These are phyloP conservation scores for Austroboletus niveus DNA, from an alignment of 1,284 basidiomycete genomes.

Conservation along the genomic window DNA sequence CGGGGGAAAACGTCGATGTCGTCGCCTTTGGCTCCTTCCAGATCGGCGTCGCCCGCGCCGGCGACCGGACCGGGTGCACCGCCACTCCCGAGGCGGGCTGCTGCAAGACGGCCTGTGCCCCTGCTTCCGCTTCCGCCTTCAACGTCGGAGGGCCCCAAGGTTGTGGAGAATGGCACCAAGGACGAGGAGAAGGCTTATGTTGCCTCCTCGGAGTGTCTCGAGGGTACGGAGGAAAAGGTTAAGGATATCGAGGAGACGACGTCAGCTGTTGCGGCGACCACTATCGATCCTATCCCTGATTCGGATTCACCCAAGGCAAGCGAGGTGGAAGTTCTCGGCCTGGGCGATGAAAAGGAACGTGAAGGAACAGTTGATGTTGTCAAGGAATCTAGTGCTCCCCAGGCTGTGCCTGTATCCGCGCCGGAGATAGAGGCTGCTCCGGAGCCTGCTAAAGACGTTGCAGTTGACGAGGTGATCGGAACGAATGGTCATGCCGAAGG, in stretches of 20 bases:
- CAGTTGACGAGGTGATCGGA: background rate
- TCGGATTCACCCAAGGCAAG: background rate
- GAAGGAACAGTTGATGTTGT: background rate
- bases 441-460: background rate
- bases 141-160: background rate
- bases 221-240: background rate
- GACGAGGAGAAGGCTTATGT: background rate
- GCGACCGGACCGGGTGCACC: slow-evolving; percentile 15
- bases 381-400: background rate
- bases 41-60: slow-evolving; percentile 22
- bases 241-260: background rate
- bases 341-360: background rate
- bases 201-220: background rate
- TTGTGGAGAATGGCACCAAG: background rate
- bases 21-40: slow-evolving; percentile 22
- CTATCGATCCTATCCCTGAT: background rate
- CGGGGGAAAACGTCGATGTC: slow-evolving; percentile 18
- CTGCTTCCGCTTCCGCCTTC: slow-evolving; percentile 22
- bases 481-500: background rate
- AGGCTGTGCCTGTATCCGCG: background rate
- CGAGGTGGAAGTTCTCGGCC: background rate
- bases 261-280: background rate
- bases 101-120: slow-evolving; percentile 25
- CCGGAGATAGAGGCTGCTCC: background rate
- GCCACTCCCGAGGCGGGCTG: slow-evolving; percentile 28